These are phyloP conservation scores for Mycena galericulata DNA, from an alignment of 768 basidiomycete species.

Conservation along the genomic window DNA sequence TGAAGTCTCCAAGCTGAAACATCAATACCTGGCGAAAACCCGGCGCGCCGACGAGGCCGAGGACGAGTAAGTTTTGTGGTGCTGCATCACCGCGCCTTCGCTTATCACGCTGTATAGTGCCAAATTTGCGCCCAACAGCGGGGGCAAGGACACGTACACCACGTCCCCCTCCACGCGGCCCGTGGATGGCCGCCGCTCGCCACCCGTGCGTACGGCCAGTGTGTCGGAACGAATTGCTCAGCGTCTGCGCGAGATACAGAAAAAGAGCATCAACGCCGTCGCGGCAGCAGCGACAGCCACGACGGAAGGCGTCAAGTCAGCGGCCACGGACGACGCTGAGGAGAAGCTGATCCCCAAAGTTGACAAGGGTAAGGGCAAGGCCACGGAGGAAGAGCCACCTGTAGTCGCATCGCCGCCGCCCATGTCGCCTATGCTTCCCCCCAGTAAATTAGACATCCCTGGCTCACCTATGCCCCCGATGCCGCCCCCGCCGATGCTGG, in stretches of 20 bases:
- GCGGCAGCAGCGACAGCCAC: slow-evolving; percentile 48
- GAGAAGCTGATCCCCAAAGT: slow-evolving; percentile 62
- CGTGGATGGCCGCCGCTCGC: slow-evolving; percentile 60
- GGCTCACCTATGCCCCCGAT: slow-evolving; percentile 51
- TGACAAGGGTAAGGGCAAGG: slow-evolving; percentile 89
- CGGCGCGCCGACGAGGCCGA: slow-evolving; percentile 92
- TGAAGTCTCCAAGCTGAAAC: slow-evolving; percentile 80
- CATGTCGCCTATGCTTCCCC: slow-evolving; percentile 71
- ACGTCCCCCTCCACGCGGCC: slow-evolving; percentile 79
- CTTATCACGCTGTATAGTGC: slow-evolving; percentile 62
- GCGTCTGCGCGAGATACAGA: slow-evolving; percentile 84
- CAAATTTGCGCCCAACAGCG: slow-evolving; percentile 84
- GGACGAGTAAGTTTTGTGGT: slow-evolving; percentile 79
- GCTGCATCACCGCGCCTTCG: slow-evolving; percentile 31
- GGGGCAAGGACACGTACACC: slow-evolving; percentile 80
- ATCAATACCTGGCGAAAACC: slow-evolving; percentile 81
- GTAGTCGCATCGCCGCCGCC: slow-evolving; percentile 67
- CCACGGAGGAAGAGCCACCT: slow-evolving; percentile 55
- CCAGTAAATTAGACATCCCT: slow-evolving; percentile 52
- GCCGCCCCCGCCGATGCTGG: slow-evolving; percentile 67
- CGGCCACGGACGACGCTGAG: slow-evolving; percentile 44
- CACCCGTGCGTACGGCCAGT: slow-evolving; percentile 76
- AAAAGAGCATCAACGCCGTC: slow-evolving; percentile 54
- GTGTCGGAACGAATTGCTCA: slow-evolving; percentile 90
- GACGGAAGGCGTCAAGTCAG: slow-evolving; percentile 44